These are phyloP conservation scores for Talaromyces pinophilus DNA, from an alignment of 2,329 filamentous ascomycete species.

Conservation along the genomic window DNA sequence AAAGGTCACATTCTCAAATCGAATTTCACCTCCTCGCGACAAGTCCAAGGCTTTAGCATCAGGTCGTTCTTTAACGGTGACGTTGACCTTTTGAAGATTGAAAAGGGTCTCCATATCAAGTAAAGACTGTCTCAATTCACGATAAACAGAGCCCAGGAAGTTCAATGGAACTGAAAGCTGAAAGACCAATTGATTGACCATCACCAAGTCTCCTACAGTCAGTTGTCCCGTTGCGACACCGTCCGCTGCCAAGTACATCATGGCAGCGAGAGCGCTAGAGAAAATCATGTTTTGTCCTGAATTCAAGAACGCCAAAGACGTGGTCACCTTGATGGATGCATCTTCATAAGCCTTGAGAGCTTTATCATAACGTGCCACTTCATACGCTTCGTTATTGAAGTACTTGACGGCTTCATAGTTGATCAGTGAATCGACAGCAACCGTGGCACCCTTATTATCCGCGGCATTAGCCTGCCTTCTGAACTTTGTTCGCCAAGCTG, in stretches of 20 bases:
- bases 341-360: constrained; percentile 84
- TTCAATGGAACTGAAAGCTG: constrained; percentile 96
- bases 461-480: constrained; percentile 92
- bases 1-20: constrained; percentile 92
- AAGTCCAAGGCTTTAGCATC: constrained; percentile 73
- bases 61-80: constrained; percentile 75
- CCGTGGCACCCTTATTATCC: constrained; percentile 91
- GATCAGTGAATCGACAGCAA: constrained; percentile 94
- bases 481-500: constrained; percentile 96
- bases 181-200: constrained; percentile 99
- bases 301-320: constrained; percentile 89
- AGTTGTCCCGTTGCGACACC: constrained; percentile 79
- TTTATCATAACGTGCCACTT: constrained; percentile 85
- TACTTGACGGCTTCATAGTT: constrained; percentile 99
- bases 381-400: constrained; percentile 98
- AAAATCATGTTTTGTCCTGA: constrained; percentile 97
- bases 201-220: constrained; percentile 93
- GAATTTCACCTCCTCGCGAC: constrained; percentile 79
- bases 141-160: constrained; percentile 96
- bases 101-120: constrained; percentile 99
- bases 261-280: constrained; percentile 84
- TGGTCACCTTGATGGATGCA: constrained; percentile 95
- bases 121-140: constrained; percentile 89
- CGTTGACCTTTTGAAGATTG: constrained; percentile 94
- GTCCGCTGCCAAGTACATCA: constrained; percentile 97